Conservation (phyloP, 2,329 filamentous ascomycete species). For the Teratosphaeria pseudoeucalypti region DNA sequence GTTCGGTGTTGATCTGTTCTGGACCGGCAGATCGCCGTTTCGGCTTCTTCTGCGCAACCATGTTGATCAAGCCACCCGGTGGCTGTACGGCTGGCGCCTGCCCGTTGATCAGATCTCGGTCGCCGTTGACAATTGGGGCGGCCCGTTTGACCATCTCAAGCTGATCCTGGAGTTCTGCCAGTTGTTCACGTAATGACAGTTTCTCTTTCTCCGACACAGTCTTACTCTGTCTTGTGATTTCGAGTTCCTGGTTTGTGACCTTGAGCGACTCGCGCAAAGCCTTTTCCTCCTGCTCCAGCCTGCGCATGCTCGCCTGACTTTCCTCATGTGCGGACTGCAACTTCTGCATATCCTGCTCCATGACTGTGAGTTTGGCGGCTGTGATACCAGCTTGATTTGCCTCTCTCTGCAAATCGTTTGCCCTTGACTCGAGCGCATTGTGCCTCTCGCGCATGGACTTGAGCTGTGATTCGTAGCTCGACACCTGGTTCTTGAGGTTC, state of each 20-base stretch:
- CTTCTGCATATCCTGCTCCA: slow-evolving; percentile 94
- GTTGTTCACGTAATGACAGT: slow-evolving; percentile 71
- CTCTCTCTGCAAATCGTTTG: slow-evolving; percentile 90
- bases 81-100: slow-evolving; percentile 34
- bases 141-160: slow-evolving; percentile 76
- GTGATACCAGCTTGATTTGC: slow-evolving; percentile 96
- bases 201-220: slow-evolving; percentile 77
- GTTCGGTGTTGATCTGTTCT: slow-evolving; percentile 74
- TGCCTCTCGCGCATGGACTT: slow-evolving; percentile 92
- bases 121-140: slow-evolving; percentile 55
- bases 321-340: slow-evolving; percentile 84
- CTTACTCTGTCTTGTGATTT: slow-evolving; percentile 64
- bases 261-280: slow-evolving; percentile 73
- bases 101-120: slow-evolving; percentile 51
- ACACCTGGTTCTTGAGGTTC: slow-evolving; percentile 71
- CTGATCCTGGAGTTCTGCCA: slow-evolving; percentile 83
- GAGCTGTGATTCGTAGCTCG: slow-evolving; percentile 92
- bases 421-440: slow-evolving; percentile 76
- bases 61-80: slow-evolving; percentile 77
- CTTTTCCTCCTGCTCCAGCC: slow-evolving; percentile 89
- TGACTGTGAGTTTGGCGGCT: slow-evolving; percentile 74
- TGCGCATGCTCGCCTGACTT: slow-evolving; percentile 79
- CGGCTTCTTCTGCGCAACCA: slow-evolving; percentile 93
- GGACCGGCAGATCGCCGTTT: slow-evolving; percentile 87
- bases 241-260: slow-evolving; percentile 68